Conservation (phyloP, 2,329 filamentous ascomycete genomes). For the Cadophora malorum region DNA sequence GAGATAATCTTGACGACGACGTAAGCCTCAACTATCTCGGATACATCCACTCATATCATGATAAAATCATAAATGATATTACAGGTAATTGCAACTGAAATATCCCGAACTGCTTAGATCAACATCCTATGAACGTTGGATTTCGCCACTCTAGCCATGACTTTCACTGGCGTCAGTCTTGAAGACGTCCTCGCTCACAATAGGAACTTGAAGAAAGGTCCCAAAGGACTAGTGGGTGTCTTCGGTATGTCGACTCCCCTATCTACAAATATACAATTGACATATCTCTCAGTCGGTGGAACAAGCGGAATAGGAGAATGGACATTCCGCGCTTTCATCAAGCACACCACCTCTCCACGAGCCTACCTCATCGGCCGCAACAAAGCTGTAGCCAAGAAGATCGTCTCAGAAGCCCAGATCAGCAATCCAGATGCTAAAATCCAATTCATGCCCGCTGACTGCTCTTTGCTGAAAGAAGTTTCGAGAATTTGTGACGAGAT, state of each 20-base stretch:
- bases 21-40: background rate
- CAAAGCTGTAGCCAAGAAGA: background rate
- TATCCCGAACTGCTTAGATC: background rate
- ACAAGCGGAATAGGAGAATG: background rate
- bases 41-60: background rate
- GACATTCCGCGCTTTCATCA: background rate
- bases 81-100: background rate
- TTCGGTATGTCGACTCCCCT: background rate
- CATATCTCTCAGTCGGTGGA: background rate
- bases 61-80: background rate
- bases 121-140: background rate
- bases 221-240: background rate
- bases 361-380: background rate
- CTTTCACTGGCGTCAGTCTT: background rate
- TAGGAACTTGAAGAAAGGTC: background rate
- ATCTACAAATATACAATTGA: background rate
- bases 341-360: background rate
- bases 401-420: background rate
- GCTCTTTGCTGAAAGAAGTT: background rate
- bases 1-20: background rate
- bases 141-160: background rate
- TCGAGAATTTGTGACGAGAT: background rate
- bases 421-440: background rate
- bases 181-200: background rate
- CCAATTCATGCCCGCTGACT: background rate